phyloP scores from a whole-genome alignment of 106 monocot species.

The Triglochin maritima region DNA sequence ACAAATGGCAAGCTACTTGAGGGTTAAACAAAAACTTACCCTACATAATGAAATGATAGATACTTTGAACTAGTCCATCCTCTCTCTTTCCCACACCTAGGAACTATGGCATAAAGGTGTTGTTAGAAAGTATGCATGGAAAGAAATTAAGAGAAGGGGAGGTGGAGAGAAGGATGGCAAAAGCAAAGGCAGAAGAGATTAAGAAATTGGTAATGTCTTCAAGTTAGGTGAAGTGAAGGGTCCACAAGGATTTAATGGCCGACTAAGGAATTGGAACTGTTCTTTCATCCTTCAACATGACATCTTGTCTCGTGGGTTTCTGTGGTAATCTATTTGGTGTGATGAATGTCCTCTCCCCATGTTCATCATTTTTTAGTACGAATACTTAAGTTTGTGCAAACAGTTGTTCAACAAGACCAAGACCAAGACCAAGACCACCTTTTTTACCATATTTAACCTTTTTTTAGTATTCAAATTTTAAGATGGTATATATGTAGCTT shows the following conservation, averaged over 20 bases:
- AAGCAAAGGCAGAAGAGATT: not conserved
- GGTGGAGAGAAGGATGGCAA: not conserved
- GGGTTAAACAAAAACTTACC: no score
- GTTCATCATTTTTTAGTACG: not conserved
- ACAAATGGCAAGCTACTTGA: no score
- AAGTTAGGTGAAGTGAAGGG: not conserved
- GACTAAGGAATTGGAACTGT: not conserved
- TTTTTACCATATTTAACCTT: no score
- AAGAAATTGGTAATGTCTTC: conserved; percentile 4
- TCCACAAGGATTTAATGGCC: no score
- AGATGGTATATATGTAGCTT: no score
- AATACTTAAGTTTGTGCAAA: not conserved
- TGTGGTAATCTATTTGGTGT: not conserved
- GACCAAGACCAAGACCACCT: no score
- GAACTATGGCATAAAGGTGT: conserved; percentile 7
- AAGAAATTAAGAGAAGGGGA: not conserved
- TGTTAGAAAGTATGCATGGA: not conserved
- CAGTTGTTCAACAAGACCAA: not conserved
- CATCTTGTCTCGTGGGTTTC: not conserved
- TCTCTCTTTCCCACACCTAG: not conserved
- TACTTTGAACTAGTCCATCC: no score
- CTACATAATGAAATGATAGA: no score
- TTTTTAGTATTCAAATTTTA: no score
- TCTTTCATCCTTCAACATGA: not conserved
- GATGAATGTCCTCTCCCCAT: not conserved